A percentile compares a stretch with the other conserved stretches of the same genome.
phyloP scores from a whole-genome alignment of 2,329 filamentous ascomycete species.

The Monosporascus sp. region DNA sequence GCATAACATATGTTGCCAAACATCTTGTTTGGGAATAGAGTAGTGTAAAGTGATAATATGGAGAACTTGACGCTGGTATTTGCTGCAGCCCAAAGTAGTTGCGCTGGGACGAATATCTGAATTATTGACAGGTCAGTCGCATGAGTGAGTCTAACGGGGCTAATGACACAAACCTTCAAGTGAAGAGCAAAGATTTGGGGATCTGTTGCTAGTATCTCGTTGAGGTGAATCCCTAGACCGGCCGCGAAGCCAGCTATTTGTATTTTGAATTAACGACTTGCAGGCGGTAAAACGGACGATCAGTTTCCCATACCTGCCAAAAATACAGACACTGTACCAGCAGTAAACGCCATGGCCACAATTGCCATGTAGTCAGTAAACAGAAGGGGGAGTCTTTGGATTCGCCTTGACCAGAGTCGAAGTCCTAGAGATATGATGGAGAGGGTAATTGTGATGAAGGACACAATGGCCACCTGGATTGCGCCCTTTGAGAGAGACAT shows the following conservation, averaged over 20 bases:
- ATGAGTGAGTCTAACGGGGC: background rate
- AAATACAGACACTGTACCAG: background rate
- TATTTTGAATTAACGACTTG: background rate
- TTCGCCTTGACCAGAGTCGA: conserved; percentile 9
- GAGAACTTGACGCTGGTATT: conserved; percentile 12
- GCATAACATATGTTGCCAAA: conserved; percentile 4
- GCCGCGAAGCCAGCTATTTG: background rate
- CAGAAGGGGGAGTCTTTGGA: conserved; percentile 1
- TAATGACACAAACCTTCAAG: background rate
- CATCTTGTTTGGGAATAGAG: conserved; percentile 4
- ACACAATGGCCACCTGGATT: conserved; percentile 1
- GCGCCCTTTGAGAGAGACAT: conserved; percentile 2
- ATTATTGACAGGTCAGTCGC: background rate
- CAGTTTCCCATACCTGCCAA: background rate
- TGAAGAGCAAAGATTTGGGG: background rate
- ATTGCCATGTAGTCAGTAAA: conserved; percentile 13
- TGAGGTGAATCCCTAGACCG: background rate
- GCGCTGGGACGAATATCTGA: background rate
- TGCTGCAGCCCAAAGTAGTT: conserved; percentile 10
- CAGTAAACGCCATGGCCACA: conserved; percentile 1
- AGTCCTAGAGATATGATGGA: conserved; percentile 3
- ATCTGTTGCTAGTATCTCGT: conserved; percentile 1
- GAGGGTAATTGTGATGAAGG: background rate
- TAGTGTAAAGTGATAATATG: conserved; percentile 12
- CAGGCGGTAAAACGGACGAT: background rate